These are phyloP conservation scores for Alliaria petiolata DNA, from an alignment of 345 rosid species.

Conservation along the genomic window DNA sequence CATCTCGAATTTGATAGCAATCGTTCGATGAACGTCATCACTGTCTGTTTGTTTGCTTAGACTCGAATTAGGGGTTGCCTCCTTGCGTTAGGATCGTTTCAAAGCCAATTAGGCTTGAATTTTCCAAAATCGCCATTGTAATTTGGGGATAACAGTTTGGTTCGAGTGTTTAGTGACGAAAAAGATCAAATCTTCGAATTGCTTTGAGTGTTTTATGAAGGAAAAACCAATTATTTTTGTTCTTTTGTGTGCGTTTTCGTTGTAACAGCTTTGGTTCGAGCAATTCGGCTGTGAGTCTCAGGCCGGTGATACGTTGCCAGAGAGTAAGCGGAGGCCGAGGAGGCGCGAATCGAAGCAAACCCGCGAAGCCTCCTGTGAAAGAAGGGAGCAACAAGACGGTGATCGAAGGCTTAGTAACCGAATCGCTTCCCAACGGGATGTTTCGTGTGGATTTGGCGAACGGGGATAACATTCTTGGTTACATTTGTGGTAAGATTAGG, in stretches of 20 bases:
- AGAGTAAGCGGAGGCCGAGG: constrained; percentile 33
- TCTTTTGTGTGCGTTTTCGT: neutral
- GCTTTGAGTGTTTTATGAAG: neutral
- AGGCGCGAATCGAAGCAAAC: constrained; percentile 30
- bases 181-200: neutral
- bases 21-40: no score
- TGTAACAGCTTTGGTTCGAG: constrained; percentile 21
- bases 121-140: no score
- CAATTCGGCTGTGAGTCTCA: constrained; percentile 1
- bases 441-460: constrained; percentile 63
- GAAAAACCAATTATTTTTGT: neutral
- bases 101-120: no score
- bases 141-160: no score
- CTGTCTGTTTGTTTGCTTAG: neutral
- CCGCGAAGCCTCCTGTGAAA: constrained; percentile 31
- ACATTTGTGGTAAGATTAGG: constrained; percentile 84
- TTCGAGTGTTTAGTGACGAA: neutral
- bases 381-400: constrained; percentile 40
- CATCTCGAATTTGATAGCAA: no score
- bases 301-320: constrained; percentile 33
- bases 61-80: neutral
- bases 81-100: no score
- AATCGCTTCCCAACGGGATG: constrained; percentile 56
- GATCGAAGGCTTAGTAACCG: constrained; percentile 40
- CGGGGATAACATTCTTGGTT: constrained; percentile 61